Conservation (phyloP, 352 stramenopile genomes). For the Phytophthora foliorum region DNA sequence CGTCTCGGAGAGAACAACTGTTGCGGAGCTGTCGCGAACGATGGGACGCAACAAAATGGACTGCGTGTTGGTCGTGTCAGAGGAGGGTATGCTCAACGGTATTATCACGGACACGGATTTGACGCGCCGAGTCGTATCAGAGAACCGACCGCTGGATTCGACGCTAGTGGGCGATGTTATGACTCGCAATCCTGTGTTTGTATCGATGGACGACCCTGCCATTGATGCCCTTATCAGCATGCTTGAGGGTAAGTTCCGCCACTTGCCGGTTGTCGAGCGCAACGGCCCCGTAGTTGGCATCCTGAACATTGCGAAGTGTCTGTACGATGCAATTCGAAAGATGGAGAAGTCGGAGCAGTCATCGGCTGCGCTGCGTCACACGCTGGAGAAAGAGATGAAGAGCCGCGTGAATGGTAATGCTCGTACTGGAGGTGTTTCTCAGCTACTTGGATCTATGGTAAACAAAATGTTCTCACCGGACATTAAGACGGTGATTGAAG, state of each 20-base stretch:
- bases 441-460: slow-evolving; percentile 86
- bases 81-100: slow-evolving; percentile 90
- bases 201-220: slow-evolving; percentile 82
- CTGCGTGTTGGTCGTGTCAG: slow-evolving; percentile 94
- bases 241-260: slow-evolving; percentile 90
- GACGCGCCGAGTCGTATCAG: slow-evolving; percentile 82
- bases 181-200: slow-evolving; percentile 88
- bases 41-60: slow-evolving; percentile 93
- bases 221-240: slow-evolving; percentile 90
- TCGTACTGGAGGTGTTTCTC: slow-evolving; percentile 58
- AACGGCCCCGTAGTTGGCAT: slow-evolving; percentile 94
- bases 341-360: slow-evolving; percentile 94
- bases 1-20: slow-evolving; percentile 72
- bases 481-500: slow-evolving; percentile 86
- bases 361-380: slow-evolving; percentile 77
- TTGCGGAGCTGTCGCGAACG: slow-evolving; percentile 89
- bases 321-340: slow-evolving; percentile 98
- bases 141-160: slow-evolving; percentile 77
- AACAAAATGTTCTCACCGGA: slow-evolving; percentile 91
- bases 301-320: slow-evolving; percentile 98
- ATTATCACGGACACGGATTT: slow-evolving; percentile 97
- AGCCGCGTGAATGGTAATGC: slow-evolving; percentile 40
- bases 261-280: slow-evolving; percentile 86
- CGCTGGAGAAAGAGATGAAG: slow-evolving; percentile 83
- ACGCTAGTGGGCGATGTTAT: slow-evolving; percentile 84